phyloP scores from a whole-genome alignment of 2,329 filamentous ascomycete genomes.

The Pseudohalonectria lignicola region DNA sequence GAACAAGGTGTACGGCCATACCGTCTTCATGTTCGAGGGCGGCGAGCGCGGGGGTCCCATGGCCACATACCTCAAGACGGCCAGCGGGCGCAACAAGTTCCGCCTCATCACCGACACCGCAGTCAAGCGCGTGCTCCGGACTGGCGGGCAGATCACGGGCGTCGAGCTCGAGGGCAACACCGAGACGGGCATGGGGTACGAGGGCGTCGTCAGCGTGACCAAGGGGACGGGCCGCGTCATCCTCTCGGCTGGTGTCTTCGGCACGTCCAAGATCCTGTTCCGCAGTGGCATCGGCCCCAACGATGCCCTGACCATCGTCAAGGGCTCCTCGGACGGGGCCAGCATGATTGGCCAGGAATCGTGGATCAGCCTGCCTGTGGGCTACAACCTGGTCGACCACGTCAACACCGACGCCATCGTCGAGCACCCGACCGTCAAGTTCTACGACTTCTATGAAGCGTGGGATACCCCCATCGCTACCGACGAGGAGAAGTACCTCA shows the following conservation, averaged over 20 bases:
- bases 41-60: slow-evolving; percentile 54
- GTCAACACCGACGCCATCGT: slow-evolving; percentile 37
- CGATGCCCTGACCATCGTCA: slow-evolving; percentile 44
- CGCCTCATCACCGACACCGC: slow-evolving; percentile 48
- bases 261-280: slow-evolving; percentile 58
- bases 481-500: slow-evolving; percentile 34
- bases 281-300: slow-evolving; percentile 56
- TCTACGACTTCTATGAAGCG: slow-evolving; percentile 57
- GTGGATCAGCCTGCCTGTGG: slow-evolving; percentile 50
- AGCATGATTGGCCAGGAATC: slow-evolving; percentile 36
- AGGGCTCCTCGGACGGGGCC: slow-evolving; percentile 34
- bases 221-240: slow-evolving; percentile 51
- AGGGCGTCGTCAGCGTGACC: slow-evolving; percentile 50
- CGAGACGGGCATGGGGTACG: slow-evolving; percentile 37
- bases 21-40: slow-evolving; percentile 51
- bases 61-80: slow-evolving; percentile 51
- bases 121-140: slow-evolving; percentile 47
- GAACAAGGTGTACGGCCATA: slow-evolving; percentile 48
- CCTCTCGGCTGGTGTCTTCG: slow-evolving; percentile 57
- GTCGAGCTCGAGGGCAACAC: slow-evolving; percentile 45
- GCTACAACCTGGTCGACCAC: slow-evolving; percentile 47
- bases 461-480: slow-evolving; percentile 34
- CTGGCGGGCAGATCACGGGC: slow-evolving; percentile 45
- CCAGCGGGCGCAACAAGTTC: slow-evolving; percentile 47
- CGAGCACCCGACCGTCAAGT: slow-evolving; percentile 32